phyloP scores from a whole-genome alignment of 768 basidiomycete species.

The Boletus rufocinnamomeus region DNA sequence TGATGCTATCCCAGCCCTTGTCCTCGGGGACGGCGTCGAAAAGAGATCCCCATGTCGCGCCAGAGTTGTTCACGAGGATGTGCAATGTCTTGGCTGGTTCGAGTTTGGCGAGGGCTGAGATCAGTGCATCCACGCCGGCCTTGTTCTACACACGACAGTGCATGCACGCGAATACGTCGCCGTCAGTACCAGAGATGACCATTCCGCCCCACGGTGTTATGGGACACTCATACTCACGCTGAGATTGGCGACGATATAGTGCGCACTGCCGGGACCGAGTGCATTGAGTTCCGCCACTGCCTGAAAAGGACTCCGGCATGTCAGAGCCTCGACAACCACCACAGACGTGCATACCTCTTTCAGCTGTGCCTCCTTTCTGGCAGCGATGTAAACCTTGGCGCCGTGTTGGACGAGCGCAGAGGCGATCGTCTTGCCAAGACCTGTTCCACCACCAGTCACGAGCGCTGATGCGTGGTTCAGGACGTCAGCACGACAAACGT shows the following conservation, averaged over 20 bases:
- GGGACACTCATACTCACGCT: constrained; percentile 57
- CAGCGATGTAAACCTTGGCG: constrained; percentile 87
- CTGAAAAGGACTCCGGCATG: constrained; percentile 28
- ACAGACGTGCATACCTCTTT: constrained; percentile 54
- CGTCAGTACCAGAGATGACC: not conserved
- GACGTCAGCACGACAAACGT: not conserved
- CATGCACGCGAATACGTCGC: not conserved
- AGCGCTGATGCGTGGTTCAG: constrained; percentile 49
- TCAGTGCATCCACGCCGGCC: constrained; percentile 76
- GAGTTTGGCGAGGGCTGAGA: constrained; percentile 63
- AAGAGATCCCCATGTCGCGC: constrained; percentile 75
- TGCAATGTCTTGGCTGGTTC: constrained; percentile 65
- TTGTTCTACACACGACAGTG: constrained; percentile 52
- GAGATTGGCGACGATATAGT: constrained; percentile 76
- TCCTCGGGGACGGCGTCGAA: constrained; percentile 74
- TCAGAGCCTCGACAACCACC: constrained; percentile 37
- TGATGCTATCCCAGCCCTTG: constrained; percentile 83
- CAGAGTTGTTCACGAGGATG: constrained; percentile 84
- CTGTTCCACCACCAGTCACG: constrained; percentile 82
- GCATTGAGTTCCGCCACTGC: constrained; percentile 62
- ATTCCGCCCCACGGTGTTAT: not conserved
- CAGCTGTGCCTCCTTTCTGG: constrained; percentile 76
- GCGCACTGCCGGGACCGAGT: constrained; percentile 57
- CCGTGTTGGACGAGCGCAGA: constrained; percentile 82
- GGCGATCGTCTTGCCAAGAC: constrained; percentile 85